These are phyloP conservation scores for Flaveria linearis DNA, from an alignment of 129 eudicot species.

Conservation along the genomic window DNA sequence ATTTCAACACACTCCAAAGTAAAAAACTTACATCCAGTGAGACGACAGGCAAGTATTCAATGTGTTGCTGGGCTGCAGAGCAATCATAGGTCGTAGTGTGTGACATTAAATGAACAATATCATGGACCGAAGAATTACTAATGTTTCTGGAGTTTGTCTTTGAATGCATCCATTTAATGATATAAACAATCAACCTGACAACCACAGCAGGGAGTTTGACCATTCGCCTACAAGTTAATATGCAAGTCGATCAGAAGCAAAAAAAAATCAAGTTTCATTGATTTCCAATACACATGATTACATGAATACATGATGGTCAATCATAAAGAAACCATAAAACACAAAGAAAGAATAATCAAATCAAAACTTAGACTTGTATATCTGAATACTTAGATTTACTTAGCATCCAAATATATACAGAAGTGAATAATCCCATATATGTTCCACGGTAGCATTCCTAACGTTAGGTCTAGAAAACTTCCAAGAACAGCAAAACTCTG, in stretches of 20 bases:
- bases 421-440: slow-evolving; percentile 10
- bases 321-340: slow-evolving; percentile 1
- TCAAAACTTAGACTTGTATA: neutral
- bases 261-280: neutral
- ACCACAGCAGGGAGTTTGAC: slow-evolving; percentile 59
- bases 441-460: neutral
- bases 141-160: slow-evolving; percentile 44
- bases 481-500: no score
- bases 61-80: slow-evolving; percentile 68
- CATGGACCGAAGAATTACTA: slow-evolving; percentile 40
- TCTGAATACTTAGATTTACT: neutral
- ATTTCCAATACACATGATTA: neutral
- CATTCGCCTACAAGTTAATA: slow-evolving; percentile 57
- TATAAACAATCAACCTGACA: slow-evolving; percentile 34
- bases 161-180: slow-evolving; percentile 52
- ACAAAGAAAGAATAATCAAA: neutral
- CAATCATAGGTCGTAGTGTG: slow-evolving; percentile 68
- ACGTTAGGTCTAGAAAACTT: no score
- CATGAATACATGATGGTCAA: neutral
- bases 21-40: slow-evolving; percentile 61
- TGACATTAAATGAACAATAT: slow-evolving; percentile 54
- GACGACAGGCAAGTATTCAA: slow-evolving; percentile 74
- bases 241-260: slow-evolving; percentile 20
- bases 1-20: slow-evolving; percentile 24
- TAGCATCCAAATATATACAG: slow-evolving; percentile 6